Evolutionary conservation across 2,329 filamentous ascomycete species (phyloP).

Genomic region (Stagonosporopsis cucurbitacearum): DNA sequence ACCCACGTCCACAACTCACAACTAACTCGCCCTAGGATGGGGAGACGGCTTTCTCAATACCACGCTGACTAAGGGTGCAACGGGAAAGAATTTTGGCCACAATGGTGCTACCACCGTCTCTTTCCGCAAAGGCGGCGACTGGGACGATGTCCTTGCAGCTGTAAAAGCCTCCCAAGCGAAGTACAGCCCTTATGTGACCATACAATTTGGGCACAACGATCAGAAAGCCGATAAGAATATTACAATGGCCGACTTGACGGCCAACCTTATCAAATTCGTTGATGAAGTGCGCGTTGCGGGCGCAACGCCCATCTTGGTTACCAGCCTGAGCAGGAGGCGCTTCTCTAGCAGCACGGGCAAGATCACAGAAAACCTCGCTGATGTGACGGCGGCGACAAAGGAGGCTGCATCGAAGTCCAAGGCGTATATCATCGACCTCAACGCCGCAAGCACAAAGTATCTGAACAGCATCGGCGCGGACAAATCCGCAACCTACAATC

Average conservation of each 20-base stretch:
- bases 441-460: conserved; percentile 57
- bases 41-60: conserved; percentile 62
- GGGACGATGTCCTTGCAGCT: conserved; percentile 56
- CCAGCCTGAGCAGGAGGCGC: conserved; percentile 60
- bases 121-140: conserved; percentile 60
- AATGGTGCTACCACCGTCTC: conserved; percentile 62
- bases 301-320: conserved; percentile 56
- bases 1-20: background rate
- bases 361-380: conserved; percentile 55
- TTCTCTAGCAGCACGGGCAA: conserved; percentile 49
- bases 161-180: conserved; percentile 45
- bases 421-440: conserved; percentile 58
- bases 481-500: conserved; percentile 58
- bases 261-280: conserved; percentile 56
- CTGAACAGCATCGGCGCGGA: conserved; percentile 58
- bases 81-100: conserved; percentile 62
- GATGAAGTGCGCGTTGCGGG: conserved; percentile 39
- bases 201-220: conserved; percentile 68
- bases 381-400: conserved; percentile 55
- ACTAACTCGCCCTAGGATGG: conserved; percentile 52
- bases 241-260: conserved; percentile 55
- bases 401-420: conserved; percentile 51
- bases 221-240: conserved; percentile 56
- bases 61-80: conserved; percentile 55
- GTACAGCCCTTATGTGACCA: conserved; percentile 59